phyloP scores from a whole-genome alignment of 148 eudicot species.

The Diospyros lotus region DNA sequence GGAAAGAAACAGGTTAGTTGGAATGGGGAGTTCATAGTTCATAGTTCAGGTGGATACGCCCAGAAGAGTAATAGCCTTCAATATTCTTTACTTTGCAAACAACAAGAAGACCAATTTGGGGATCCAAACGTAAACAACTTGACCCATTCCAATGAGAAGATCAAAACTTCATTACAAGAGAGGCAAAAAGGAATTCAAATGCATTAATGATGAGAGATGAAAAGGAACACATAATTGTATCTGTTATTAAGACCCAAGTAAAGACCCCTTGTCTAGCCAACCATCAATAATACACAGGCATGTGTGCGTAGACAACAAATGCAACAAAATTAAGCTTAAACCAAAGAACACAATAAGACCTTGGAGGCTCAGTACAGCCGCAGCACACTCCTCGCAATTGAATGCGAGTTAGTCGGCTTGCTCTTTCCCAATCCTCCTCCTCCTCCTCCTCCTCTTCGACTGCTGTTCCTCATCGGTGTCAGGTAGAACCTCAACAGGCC shows the following conservation, averaged over 20 bases:
- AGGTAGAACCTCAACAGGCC: slow-evolving; percentile 68
- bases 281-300: slow-evolving; percentile 21
- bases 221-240: slow-evolving; percentile 12
- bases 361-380: slow-evolving; percentile 47
- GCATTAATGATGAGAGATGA: background rate
- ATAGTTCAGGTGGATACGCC: background rate
- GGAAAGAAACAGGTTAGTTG: background rate
- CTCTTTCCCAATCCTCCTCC: slow-evolving; percentile 39
- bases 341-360: slow-evolving; percentile 29
- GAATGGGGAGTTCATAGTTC: too few relatives aligned
- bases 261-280: slow-evolving; percentile 24
- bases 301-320: slow-evolving; percentile 27
- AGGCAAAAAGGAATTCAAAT: background rate
- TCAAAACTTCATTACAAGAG: background rate
- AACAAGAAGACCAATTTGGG: background rate
- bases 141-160: background rate
- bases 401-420: slow-evolving; percentile 37
- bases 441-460: slow-evolving; percentile 56
- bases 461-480: slow-evolving; percentile 70
- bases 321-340: slow-evolving; percentile 23
- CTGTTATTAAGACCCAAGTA: slow-evolving; percentile 20
- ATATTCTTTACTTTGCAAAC: background rate
- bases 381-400: slow-evolving; percentile 49
- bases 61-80: background rate
- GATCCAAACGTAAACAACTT: background rate